Conservation (phyloP, 345 rosid genomes). For the Rhodamnia rubescens region DNA sequence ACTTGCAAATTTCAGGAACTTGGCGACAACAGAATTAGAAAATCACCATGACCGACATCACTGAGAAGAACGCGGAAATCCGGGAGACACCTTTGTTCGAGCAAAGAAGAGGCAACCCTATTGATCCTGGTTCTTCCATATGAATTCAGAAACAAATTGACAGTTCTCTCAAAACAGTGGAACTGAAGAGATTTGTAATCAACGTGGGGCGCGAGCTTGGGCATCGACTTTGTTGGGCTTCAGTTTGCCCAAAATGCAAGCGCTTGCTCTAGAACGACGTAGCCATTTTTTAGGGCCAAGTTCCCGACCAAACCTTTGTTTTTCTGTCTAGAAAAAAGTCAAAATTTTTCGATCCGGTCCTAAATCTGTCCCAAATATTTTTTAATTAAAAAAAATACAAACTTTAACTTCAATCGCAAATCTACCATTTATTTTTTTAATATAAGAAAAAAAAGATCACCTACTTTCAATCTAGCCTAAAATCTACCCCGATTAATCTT, state of each 20-base stretch:
- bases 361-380: not conserved
- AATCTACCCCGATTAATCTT: not conserved
- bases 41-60: not conserved
- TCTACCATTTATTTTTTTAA: rapidly evolving
- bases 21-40: not conserved
- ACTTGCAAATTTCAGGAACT: not conserved
- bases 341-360: not conserved
- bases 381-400: not conserved
- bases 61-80: not conserved
- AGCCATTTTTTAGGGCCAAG: not conserved
- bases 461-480: not conserved
- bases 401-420: not conserved
- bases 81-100: not conserved
- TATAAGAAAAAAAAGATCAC: not conserved
- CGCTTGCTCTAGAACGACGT: not conserved
- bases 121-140: not conserved
- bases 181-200: not conserved
- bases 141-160: not conserved
- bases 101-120: not conserved
- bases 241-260: not conserved
- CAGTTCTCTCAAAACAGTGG: not conserved
- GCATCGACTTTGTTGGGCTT: not conserved
- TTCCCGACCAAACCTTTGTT: not conserved
- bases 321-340: not conserved
- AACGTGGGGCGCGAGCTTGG: not conserved